These are phyloP conservation scores for Plasmodium knowlesi DNA, from an alignment of 169 alveolate species.

Conservation along the genomic window DNA sequence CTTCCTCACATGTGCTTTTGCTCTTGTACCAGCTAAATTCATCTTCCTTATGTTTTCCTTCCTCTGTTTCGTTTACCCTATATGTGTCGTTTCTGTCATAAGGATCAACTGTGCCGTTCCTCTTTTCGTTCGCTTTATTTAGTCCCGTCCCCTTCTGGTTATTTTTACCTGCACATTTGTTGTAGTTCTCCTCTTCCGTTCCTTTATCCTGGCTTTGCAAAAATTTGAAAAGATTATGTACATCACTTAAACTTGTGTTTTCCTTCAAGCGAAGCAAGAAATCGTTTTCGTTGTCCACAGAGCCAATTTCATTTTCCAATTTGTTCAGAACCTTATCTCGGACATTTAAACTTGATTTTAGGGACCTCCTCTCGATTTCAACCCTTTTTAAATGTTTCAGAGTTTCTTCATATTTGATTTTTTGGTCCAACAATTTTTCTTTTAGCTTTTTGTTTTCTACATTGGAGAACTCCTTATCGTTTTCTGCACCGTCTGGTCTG, in stretches of 20 bases:
- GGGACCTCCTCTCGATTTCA: constrained; percentile 59
- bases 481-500: not conserved
- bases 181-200: not conserved
- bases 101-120: not conserved
- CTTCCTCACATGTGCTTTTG: constrained; percentile 10
- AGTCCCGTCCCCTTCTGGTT: not conserved
- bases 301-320: constrained; percentile 68
- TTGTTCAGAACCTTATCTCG: constrained; percentile 67
- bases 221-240: constrained; percentile 51
- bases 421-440: constrained; percentile 62
- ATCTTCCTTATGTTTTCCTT: not conserved
- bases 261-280: constrained; percentile 28
- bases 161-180: not conserved
- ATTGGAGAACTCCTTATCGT: not conserved
- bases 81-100: not conserved
- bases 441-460: constrained; percentile 49
- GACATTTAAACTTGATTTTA: constrained; percentile 51
- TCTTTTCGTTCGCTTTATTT: constrained; percentile 5
- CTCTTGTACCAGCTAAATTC: constrained; percentile 34
- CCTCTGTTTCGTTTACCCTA: not conserved
- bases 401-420: constrained; percentile 73
- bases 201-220: constrained; percentile 18
- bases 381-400: constrained; percentile 67
- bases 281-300: constrained; percentile 66
- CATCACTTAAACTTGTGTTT: constrained; percentile 31